Base-by-base conservation (phyloP, 108 stramenopile genomes). In the Chaetoceros tenuissimus region DNA sequence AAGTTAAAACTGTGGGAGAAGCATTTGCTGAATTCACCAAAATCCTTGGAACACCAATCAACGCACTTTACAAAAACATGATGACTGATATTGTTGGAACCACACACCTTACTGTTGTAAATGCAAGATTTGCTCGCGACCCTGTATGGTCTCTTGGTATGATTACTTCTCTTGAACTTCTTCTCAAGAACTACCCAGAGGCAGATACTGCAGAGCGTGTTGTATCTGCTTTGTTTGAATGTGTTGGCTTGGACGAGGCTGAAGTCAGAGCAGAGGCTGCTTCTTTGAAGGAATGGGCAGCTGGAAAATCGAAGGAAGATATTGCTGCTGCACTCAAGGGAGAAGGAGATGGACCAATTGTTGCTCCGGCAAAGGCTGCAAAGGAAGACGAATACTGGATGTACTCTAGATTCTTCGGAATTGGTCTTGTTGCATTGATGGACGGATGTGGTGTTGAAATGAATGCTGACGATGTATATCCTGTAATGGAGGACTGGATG, bases 111-210 rank as follows among this genome's bases (percentile, higher is more conserved):
- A 85, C 85, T 48, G 74, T 84, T 55, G 92, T 94, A 52, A 94
- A 94, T 54, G 95, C 95, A 21, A 89, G 95, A 30, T 96, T 94
- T 78, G 62, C 76, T 29, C 67, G 68, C 27, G 92, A 96, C 54
- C 61, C 87, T 5, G 57, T 96, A 28, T 96, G 92, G 79, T 78
- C 74, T 46, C 59, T 89, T 24, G 95, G 93, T 47, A 66, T 93
- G 40, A 57, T 87, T 51, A 69, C 77, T 19, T 48, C 80, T 30
- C 62, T 93, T 59, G 80, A 89, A 34, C 56, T 92, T 54, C 58
- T 94, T 30, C 68, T 94, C 57, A 89, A 87, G 69, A 94, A 94
- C 63, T 96, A 96, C 71, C 94, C 95, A 31, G 95, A 92, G 55
- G 61, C 69, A 24, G 92, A 89, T 1, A 73, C 85, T 59, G 86